Conservation (phyloP, 306 rosid genomes). For the Nissolia schottii region DNA sequence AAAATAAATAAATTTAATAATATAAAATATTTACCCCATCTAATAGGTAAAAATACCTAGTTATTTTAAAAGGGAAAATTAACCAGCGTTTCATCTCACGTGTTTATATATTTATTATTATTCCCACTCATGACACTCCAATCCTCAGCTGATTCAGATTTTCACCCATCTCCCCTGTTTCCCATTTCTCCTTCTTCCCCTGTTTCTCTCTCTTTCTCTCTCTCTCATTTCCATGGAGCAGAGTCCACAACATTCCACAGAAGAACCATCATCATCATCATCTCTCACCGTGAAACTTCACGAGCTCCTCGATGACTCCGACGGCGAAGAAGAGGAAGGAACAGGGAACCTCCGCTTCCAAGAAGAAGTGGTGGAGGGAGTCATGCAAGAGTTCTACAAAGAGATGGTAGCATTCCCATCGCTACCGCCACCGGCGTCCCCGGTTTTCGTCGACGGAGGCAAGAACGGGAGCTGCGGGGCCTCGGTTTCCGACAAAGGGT, state of each 20-base stretch:
- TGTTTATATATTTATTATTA: too few relatives aligned
- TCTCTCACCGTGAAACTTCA: background rate
- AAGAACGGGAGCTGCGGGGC: conserved; percentile 19
- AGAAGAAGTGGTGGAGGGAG: conserved; percentile 24
- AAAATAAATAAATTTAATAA: too few relatives aligned
- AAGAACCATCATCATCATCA: background rate
- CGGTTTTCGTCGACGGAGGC: background rate
- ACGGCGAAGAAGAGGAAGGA: conserved; percentile 21
- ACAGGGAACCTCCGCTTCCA: background rate
- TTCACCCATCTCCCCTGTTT: background rate
- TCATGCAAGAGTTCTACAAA: conserved; percentile 29
- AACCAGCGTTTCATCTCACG: too few relatives aligned
- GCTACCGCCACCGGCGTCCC: background rate
- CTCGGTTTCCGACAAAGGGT: conserved; percentile 3
- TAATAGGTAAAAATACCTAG: too few relatives aligned
- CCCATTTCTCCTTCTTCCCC: background rate
- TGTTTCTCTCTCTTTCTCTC: background rate
- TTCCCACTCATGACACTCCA: background rate
- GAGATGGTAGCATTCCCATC: conserved; percentile 8
- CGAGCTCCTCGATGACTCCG: conserved; percentile 16
- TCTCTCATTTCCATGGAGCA: conserved; percentile 10
- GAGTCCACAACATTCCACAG: background rate
- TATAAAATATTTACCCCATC: too few relatives aligned
- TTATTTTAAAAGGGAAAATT: too few relatives aligned
- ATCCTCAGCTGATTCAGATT: background rate